A percentile compares a stretch with the other conserved stretches of the same genome.
These are phyloP conservation scores for Linanthus parryae DNA, from an alignment of 148 eudicot genomes.

Conservation along the genomic window DNA sequence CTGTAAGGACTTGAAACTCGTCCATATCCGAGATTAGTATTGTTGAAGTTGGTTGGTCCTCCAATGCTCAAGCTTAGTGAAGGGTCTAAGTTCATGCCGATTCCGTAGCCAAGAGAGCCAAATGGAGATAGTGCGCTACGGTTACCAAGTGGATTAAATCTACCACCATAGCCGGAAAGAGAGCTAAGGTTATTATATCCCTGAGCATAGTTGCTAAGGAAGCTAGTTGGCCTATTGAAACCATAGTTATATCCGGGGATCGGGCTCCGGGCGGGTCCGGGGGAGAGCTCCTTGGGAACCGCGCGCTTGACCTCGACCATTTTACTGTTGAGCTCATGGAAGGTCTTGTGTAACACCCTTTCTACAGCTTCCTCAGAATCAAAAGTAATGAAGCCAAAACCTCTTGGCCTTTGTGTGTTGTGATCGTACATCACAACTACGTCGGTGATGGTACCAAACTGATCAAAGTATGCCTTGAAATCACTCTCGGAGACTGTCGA, in stretches of 20 bases:
- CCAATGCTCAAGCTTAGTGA: conserved; percentile 44
- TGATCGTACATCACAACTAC: conserved; percentile 9
- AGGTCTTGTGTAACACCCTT: conserved; percentile 1
- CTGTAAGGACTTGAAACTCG: conserved; percentile 64
- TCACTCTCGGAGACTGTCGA: conserved; percentile 3
- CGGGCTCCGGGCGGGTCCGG: conserved; percentile 57
- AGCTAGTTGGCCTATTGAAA: conserved; percentile 47
- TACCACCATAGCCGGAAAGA: conserved; percentile 54
- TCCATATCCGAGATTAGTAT: conserved; percentile 42
- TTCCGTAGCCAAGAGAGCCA: conserved; percentile 49
- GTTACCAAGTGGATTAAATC: conserved; percentile 54
- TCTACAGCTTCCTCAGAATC: conserved; percentile 10
- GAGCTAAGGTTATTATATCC: conserved; percentile 65
- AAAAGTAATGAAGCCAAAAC: conserved; percentile 17
- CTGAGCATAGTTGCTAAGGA: conserved; percentile 53
- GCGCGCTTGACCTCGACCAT: conserved; percentile 12
- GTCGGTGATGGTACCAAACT: conserved; percentile 8
- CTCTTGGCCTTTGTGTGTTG: conserved; percentile 3
- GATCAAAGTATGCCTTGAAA: conserved; percentile 6
- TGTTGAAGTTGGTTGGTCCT: conserved; percentile 35
- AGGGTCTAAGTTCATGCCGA: conserved; percentile 58
- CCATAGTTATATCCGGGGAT: conserved; percentile 45
- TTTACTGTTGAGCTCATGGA: conserved; percentile 9
- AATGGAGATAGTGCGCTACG: conserved; percentile 62
- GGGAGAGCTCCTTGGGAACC: conserved; percentile 26